Percentiles rank a stretch among this genome's conserved stretches.
phyloP scores from a whole-genome alignment of 768 basidiomycete species.

The Artomyces pyxidatus region DNA sequence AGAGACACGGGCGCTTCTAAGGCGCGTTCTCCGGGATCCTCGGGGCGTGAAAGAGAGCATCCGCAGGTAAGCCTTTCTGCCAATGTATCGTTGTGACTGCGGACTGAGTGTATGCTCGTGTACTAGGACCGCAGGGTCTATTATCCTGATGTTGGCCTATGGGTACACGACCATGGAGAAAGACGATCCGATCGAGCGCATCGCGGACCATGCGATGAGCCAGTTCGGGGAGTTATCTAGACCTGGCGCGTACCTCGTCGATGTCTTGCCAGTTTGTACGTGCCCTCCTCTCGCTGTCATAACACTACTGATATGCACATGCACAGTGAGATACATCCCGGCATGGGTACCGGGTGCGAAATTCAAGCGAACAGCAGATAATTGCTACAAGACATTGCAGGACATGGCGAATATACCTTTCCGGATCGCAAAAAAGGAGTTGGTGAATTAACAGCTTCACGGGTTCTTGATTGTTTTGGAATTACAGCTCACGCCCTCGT shows the following conservation, averaged over 20 bases:
- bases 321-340: conserved; percentile 1
- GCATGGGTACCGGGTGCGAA: conserved; percentile 1
- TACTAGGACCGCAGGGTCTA: not conserved
- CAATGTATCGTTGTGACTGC: too few species aligned
- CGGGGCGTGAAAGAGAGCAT: conserved; percentile 2
- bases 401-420: not conserved
- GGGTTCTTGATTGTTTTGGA: too few species aligned
- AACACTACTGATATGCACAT: too few species aligned
- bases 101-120: not conserved
- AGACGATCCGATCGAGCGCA: not conserved
- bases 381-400: not conserved
- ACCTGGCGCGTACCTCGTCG: conserved; percentile 1
- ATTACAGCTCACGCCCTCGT: too few species aligned
- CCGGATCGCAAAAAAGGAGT: conserved; percentile 1
- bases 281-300: not conserved
- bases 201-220: not conserved
- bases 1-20: conserved; percentile 8
- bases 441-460: too few species aligned
- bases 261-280: not conserved
- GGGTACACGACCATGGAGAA: not conserved
- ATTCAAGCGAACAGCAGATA: not conserved
- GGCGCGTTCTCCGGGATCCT: conserved; percentile 4
- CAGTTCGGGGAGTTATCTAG: not conserved
- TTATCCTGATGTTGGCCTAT: conserved; percentile 2
- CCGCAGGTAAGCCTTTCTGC: not conserved